These are phyloP conservation scores for Globisporangium nagaii DNA, from an alignment of 352 stramenopile genomes.

Conservation along the genomic window DNA sequence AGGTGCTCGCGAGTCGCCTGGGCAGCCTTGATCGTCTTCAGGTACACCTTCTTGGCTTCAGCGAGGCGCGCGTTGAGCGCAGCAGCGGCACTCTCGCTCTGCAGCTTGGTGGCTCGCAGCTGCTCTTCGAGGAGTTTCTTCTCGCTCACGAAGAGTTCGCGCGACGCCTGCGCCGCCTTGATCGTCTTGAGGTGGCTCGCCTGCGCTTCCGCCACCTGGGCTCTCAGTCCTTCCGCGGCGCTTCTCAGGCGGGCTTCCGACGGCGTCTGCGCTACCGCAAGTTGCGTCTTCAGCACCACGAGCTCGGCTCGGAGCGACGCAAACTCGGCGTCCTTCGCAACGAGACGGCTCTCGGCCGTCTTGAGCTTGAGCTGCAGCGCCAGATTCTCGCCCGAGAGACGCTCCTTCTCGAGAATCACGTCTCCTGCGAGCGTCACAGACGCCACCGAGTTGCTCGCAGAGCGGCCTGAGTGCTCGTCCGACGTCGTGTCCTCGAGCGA, in stretches of 20 bases:
- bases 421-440: conserved; percentile 10
- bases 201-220: not conserved
- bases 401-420: conserved; percentile 37
- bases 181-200: conserved; percentile 3
- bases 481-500: conserved; percentile 8
- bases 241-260: conserved; percentile 11
- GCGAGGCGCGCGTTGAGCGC: not conserved
- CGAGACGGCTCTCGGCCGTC: conserved; percentile 12
- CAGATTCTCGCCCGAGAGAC: conserved; percentile 32
- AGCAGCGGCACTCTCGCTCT: not conserved
- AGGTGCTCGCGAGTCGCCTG: not conserved
- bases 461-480: conserved; percentile 8
- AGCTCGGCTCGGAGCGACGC: conserved; percentile 4
- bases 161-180: not conserved
- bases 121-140: conserved; percentile 2
- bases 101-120: not conserved
- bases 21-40: conserved; percentile 4
- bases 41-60: not conserved
- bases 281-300: conserved; percentile 22
- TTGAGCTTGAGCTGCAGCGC: conserved; percentile 29
- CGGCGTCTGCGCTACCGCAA: conserved; percentile 28
- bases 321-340: conserved; percentile 32
- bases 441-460: conserved; percentile 3
- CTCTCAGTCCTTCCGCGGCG: not conserved
- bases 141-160: not conserved